These are phyloP conservation scores for Recurvomyces mirabilis DNA, from an alignment of 495 filamentous ascomycete genomes.

Conservation along the genomic window DNA sequence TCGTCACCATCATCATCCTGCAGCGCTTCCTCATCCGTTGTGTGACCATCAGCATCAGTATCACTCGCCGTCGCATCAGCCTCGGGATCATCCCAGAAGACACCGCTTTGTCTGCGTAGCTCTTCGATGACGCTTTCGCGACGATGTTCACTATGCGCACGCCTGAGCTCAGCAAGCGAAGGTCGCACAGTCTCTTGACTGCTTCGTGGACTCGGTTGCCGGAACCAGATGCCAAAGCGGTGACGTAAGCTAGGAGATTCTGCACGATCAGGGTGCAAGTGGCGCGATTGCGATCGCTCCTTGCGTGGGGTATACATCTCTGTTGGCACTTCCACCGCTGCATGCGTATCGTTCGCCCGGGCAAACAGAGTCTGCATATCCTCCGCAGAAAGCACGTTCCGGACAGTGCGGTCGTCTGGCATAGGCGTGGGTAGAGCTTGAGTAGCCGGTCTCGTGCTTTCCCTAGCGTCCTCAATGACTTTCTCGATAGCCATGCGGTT, in stretches of 20 bases:
- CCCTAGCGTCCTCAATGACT: constrained; percentile 48
- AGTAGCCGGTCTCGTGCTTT: constrained; percentile 1
- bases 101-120: constrained; percentile 46
- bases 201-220: background rate
- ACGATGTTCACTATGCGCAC: background rate
- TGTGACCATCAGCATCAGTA: constrained; percentile 4
- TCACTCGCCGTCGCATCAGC: constrained; percentile 22
- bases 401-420: background rate
- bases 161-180: background rate
- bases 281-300: background rate
- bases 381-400: constrained; percentile 15
- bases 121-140: constrained; percentile 47
- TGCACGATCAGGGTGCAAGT: background rate
- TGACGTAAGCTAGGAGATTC: constrained; percentile 24
- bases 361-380: constrained; percentile 17
- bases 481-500: constrained; percentile 78
- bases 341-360: constrained; percentile 4
- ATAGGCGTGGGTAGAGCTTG: constrained; percentile 5
- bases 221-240: constrained; percentile 25
- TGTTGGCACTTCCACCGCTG: constrained; percentile 4
- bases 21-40: constrained; percentile 2
- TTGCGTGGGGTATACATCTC: constrained; percentile 1
- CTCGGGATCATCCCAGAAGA: constrained; percentile 48
- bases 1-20: too few relatives aligned
- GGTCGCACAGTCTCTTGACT: constrained; percentile 5